Conservation (phyloP, 2,329 filamentous ascomycete genomes). For the Aspergillus fumigatus region DNA sequence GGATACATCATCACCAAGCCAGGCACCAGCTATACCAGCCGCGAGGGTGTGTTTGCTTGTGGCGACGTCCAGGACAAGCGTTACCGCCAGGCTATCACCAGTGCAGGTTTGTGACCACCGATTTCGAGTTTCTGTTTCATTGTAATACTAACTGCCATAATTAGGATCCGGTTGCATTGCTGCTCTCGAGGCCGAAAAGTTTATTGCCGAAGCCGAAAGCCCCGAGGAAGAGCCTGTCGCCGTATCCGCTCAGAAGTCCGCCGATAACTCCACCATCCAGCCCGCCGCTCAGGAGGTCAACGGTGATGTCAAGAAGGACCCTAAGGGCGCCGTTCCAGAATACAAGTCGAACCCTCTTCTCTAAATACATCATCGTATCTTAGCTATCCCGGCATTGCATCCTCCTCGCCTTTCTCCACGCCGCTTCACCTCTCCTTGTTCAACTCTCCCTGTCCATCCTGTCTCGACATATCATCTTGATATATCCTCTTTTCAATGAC, state of each 20-base stretch:
- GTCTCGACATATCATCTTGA: background rate
- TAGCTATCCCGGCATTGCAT: background rate
- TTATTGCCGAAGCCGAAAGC: slow-evolving; percentile 70
- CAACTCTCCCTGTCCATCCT: no score
- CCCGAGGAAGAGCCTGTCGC: slow-evolving; percentile 36
- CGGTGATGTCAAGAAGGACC: slow-evolving; percentile 39
- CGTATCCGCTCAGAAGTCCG: slow-evolving; percentile 34
- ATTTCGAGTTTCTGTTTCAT: background rate
- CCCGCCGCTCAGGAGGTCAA: slow-evolving; percentile 28
- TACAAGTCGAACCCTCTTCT: slow-evolving; percentile 62
- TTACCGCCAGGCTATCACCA: slow-evolving; percentile 96
- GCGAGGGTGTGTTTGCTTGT: slow-evolving; percentile 91
- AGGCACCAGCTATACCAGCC: slow-evolving; percentile 80
- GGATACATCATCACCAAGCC: slow-evolving; percentile 88
- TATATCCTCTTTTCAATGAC: background rate
- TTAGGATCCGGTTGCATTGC: slow-evolving; percentile 89
- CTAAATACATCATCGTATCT: slow-evolving; percentile 33
- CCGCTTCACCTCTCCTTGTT: background rate
- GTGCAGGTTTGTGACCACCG: slow-evolving; percentile 65
- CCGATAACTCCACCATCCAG: slow-evolving; percentile 42
- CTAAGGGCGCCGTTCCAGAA: slow-evolving; percentile 49
- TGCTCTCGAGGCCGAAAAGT: slow-evolving; percentile 93
- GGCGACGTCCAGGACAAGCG: slow-evolving; percentile 98
- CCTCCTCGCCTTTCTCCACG: background rate
- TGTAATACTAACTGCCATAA: slow-evolving; percentile 18